A percentile compares a stretch with the other conserved stretches of the same genome.
phyloP scores from a whole-genome alignment of 441 rosid genomes.

The Euphorbia celastroides region DNA sequence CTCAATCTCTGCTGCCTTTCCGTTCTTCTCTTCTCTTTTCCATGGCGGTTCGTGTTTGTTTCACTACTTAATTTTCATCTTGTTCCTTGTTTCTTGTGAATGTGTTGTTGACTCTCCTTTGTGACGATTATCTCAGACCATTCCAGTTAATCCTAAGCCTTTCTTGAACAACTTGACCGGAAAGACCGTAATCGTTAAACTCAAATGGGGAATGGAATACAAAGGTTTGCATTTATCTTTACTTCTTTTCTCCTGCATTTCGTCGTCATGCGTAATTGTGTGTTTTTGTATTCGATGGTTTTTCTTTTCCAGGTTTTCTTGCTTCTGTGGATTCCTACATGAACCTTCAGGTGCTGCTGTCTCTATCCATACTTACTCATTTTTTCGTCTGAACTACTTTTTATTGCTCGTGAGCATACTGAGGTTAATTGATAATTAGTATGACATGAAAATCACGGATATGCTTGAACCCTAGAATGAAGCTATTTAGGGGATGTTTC shows the following conservation, averaged over 20 bases:
- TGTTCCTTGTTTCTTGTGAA: not conserved
- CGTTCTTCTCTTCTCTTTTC: not conserved
- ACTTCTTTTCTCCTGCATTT: not conserved
- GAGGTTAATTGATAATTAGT: not conserved
- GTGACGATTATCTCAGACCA: slow-evolving; percentile 37
- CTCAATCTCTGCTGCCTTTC: no score
- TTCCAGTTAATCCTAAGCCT: slow-evolving; percentile 82
- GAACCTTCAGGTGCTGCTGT: slow-evolving; percentile 68
- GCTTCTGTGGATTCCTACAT: slow-evolving; percentile 97
- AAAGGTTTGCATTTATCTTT: slow-evolving; percentile 55
- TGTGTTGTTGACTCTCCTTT: not conserved
- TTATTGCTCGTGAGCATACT: no score
- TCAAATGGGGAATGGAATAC: slow-evolving; percentile 97
- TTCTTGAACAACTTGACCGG: slow-evolving; percentile 90
- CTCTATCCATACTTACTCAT: not conserved
- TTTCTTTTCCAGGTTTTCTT: slow-evolving; percentile 60
- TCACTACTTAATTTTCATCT: no score
- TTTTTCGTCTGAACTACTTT: not conserved
- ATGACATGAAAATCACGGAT: not conserved
- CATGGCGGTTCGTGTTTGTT: not conserved
- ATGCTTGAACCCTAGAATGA: not conserved
- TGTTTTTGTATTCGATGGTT: not conserved
- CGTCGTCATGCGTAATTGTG: not conserved
- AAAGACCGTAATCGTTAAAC: slow-evolving; percentile 79
- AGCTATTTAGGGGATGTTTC: not conserved